These are phyloP conservation scores for Adansonia madagascariensis DNA, from an alignment of 441 rosid species.

Conservation along the genomic window DNA sequence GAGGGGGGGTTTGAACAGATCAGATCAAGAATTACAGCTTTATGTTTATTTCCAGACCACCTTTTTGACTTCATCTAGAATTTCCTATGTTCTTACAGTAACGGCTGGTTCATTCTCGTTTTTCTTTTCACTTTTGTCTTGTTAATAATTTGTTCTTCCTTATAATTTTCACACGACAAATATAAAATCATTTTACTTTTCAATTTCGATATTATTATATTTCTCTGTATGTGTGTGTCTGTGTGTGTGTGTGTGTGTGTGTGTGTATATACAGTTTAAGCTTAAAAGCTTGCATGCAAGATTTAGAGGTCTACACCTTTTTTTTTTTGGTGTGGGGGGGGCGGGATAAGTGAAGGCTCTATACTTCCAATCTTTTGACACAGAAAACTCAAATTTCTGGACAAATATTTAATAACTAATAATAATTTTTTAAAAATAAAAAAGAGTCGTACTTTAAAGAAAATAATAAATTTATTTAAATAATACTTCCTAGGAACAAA, in stretches of 20 bases:
- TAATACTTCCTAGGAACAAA: too few relatives aligned
- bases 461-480: too few relatives aligned
- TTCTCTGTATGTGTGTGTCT: too few relatives aligned
- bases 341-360: not conserved
- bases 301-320: not conserved
- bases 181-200: not conserved
- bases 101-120: not conserved
- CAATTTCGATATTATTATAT: not conserved
- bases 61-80: not conserved
- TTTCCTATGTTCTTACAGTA: not conserved
- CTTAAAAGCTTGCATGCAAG: conserved; percentile 36
- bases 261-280: too few relatives aligned
- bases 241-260: too few relatives aligned
- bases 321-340: too few relatives aligned
- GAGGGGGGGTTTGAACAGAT: too few relatives aligned
- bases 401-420: not conserved
- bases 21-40: too few relatives aligned
- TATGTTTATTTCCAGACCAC: not conserved
- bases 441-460: too few relatives aligned
- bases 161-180: not conserved
- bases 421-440: too few relatives aligned
- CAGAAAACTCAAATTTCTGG: not conserved
- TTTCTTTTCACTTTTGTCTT: not conserved
- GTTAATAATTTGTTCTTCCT: too few relatives aligned
- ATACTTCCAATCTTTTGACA: not conserved